Evolutionary conservation across 768 basidiomycete genomes (phyloP).

Genomic region (Mycena capillaripes): DNA sequence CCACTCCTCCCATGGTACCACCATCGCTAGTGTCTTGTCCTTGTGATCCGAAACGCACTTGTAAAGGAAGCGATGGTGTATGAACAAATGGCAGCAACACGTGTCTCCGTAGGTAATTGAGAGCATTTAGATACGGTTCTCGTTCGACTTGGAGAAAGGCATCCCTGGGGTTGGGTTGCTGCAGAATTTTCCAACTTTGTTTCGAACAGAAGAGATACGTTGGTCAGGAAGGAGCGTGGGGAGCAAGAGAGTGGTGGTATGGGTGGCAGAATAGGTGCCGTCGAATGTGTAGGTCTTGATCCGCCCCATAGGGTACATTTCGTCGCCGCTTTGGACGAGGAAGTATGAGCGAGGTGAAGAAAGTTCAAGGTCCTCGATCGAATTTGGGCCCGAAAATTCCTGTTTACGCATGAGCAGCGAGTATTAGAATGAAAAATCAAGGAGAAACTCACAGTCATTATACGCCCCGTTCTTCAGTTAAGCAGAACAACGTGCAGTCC

Average conservation of each 20-base stretch:
- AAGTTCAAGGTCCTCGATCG: background rate
- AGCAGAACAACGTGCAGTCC: background rate
- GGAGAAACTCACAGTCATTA: background rate
- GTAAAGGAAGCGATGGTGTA: background rate
- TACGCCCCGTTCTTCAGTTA: background rate
- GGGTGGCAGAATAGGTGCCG: background rate
- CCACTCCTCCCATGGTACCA: constrained; percentile 16
- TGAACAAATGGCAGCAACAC: background rate
- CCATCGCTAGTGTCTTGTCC: background rate
- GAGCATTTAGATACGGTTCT: background rate
- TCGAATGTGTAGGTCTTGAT: constrained; percentile 10
- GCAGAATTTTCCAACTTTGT: background rate
- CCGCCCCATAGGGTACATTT: background rate
- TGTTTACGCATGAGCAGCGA: background rate
- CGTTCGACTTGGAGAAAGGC: constrained; percentile 10
- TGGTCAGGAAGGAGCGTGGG: background rate
- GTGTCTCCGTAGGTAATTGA: background rate
- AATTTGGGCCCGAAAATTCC: background rate
- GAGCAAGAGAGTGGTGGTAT: background rate
- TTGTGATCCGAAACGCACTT: background rate
- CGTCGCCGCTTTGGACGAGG: background rate
- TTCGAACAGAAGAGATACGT: background rate
- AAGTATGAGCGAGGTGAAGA: background rate
- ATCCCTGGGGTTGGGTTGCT: background rate
- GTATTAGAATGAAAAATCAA: background rate